phyloP scores from a whole-genome alignment of 306 rosid genomes.

The Cucumis sativus region Cucumber_9930_V3 NC_026657.2:1585501-1586000 shows the following conservation, averaged over 20 bases:
- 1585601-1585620: background rate
- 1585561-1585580: background rate
- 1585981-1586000: background rate
- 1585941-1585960: background rate
- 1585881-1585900: background rate
- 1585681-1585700: conserved; percentile 79
- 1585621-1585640: conserved; percentile 42
- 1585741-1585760: background rate
- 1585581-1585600: background rate
- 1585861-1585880: background rate
- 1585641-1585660: conserved; percentile 78
- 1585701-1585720: conserved; percentile 88
- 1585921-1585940: background rate
- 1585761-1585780: background rate
- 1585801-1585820: background rate
- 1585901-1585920: background rate
- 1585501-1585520: conserved; percentile 57
- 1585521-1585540: background rate
- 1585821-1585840: background rate
- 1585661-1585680: conserved; percentile 69
- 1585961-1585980: background rate
- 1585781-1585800: background rate
- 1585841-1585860: background rate
- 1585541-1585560: background rate
- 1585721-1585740: conserved; percentile 48